phyloP scores from a whole-genome alignment of 345 rosid species.

The Pistacia atlantica region DNA sequence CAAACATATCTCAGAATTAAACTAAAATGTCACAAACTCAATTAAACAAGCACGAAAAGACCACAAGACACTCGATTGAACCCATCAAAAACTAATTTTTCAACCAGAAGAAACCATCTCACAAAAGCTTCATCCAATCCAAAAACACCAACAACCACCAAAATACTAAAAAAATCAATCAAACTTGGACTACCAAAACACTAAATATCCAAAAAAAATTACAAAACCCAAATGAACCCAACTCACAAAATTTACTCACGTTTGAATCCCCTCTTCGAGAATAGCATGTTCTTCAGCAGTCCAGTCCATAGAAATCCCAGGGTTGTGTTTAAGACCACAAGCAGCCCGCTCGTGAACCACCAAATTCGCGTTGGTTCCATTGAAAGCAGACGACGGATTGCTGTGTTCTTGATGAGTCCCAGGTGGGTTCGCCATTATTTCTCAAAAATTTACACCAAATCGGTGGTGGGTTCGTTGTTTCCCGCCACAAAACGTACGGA shows the following conservation, averaged over 20 bases:
- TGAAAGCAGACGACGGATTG: conserved; percentile 36
- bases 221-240: background rate
- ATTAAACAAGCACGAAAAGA: background rate
- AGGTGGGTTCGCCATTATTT: conserved; percentile 54
- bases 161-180: too few relatives aligned
- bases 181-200: background rate
- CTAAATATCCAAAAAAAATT: background rate
- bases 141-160: too few relatives aligned
- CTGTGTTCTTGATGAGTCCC: conserved; percentile 50
- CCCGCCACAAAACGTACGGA: conserved; percentile 11
- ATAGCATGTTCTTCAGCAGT: conserved; percentile 50
- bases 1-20: background rate
- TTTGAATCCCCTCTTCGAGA: conserved; percentile 47
- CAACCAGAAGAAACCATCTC: conserved; percentile 5
- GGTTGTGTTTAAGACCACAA: conserved; percentile 56
- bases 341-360: background rate
- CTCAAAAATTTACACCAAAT: background rate
- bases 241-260: conserved; percentile 37
- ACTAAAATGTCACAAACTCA: background rate
- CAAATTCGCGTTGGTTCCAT: conserved; percentile 30
- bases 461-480: background rate
- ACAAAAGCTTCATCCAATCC: background rate
- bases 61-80: background rate
- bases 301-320: conserved; percentile 66
- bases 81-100: background rate